Conservation (phyloP, 768 basidiomycete genomes). For the Grammothele lineata region DNA sequence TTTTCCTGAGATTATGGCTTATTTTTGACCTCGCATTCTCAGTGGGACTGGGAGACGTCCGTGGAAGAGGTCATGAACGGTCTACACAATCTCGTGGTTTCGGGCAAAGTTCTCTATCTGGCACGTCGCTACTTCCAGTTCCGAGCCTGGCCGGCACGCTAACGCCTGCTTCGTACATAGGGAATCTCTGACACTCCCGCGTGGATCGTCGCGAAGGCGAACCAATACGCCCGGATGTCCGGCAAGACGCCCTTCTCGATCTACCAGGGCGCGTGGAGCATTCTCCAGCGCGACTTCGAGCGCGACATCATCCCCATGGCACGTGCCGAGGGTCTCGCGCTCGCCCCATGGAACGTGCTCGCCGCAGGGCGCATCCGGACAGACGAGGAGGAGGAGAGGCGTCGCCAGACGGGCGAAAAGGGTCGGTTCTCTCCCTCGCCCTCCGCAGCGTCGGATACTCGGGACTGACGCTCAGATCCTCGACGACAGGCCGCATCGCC, state of each 20-base stretch:
- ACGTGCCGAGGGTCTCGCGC: slow-evolving; percentile 24
- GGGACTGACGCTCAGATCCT: not conserved
- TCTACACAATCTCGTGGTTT: slow-evolving; percentile 45
- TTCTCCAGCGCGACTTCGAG: slow-evolving; percentile 34
- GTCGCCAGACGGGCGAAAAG: slow-evolving; percentile 23
- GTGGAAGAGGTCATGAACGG: slow-evolving; percentile 55
- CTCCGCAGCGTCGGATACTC: slow-evolving; percentile 4
- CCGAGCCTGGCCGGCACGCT: no score
- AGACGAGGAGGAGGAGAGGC: slow-evolving; percentile 21
- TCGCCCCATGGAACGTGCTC: slow-evolving; percentile 23
- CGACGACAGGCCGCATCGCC: slow-evolving; percentile 34
- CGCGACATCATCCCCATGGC: slow-evolving; percentile 38
- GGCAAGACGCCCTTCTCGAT: slow-evolving; percentile 34
- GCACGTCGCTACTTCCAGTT: slow-evolving; percentile 6
- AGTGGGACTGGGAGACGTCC: slow-evolving; percentile 49
- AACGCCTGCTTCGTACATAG: not conserved
- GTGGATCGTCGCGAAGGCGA: slow-evolving; percentile 34
- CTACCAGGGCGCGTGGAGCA: slow-evolving; percentile 34
- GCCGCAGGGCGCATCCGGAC: slow-evolving; percentile 18
- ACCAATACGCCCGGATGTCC: slow-evolving; percentile 36
- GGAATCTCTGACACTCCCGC: slow-evolving; percentile 31
- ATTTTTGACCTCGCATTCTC: no score
- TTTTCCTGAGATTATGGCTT: not conserved
- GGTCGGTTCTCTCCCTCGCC: slow-evolving; percentile 2
- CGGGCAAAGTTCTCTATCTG: slow-evolving; percentile 43